Percentiles rank a stretch among this genome's conserved stretches.
Conservation (phyloP, 208 protist genomes). For the Novymonas esmeraldas region DNA sequence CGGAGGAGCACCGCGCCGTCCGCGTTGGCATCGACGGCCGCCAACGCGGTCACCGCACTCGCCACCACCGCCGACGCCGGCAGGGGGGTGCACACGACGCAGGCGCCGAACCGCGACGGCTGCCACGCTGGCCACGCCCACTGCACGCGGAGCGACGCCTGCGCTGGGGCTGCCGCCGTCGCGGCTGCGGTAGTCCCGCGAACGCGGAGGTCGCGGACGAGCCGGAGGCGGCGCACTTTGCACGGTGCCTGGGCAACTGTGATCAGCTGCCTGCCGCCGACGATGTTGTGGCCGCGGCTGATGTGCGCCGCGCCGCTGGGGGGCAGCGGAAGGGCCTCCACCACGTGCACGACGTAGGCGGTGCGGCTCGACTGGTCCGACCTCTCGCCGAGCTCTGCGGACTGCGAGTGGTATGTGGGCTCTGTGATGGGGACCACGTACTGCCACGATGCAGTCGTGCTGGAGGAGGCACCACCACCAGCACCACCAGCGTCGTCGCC, state of each 20-base stretch:
- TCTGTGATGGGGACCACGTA: conserved; percentile 11
- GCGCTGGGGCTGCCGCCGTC: not conserved
- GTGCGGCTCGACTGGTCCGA: not conserved
- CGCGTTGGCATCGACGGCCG: not conserved
- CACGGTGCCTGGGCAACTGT: conserved; percentile 6
- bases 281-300: conserved; percentile 1
- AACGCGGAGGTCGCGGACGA: conserved; percentile 17
- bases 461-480: too few species aligned
- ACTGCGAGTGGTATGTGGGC: not conserved
- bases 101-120: not conserved
- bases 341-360: conserved; percentile 1
- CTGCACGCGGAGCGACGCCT: conserved; percentile 12
- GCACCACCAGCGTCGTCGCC: not conserved
- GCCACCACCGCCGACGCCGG: not conserved
- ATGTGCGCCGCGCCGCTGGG: not conserved
- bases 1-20: conserved; percentile 10
- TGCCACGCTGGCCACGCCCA: conserved; percentile 13
- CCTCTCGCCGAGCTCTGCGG: not conserved
- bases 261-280: conserved; percentile 6
- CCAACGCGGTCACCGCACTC: not conserved
- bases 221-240: conserved; percentile 1
- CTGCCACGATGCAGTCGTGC: not conserved
- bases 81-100: conserved; percentile 13
- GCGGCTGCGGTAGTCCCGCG: not conserved
- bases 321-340: conserved; percentile 7